These are phyloP conservation scores for Spergularia bocconei DNA, from an alignment of 148 eudicot genomes.

Conservation along the genomic window DNA sequence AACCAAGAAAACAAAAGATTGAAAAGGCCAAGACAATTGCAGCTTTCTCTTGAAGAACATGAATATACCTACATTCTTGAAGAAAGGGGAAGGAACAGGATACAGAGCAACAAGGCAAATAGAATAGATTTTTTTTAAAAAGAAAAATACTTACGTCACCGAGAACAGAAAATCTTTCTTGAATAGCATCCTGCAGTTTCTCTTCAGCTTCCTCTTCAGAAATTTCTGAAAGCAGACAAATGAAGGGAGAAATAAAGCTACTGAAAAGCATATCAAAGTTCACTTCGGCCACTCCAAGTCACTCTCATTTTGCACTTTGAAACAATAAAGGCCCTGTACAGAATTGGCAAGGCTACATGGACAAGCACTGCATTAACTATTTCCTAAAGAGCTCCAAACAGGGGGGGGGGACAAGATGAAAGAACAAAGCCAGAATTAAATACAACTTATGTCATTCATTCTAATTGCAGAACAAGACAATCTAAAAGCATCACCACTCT, in stretches of 20 bases:
- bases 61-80: neutral
- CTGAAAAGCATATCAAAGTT: neutral
- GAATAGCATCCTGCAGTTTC: conserved; percentile 87
- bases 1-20: neutral
- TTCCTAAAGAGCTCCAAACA: neutral
- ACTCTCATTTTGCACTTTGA: neutral
- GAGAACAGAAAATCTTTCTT: conserved; percentile 85
- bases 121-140: neutral
- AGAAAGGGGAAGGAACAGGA: neutral
- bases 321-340: neutral
- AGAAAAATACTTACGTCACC: conserved; percentile 65
- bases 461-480: neutral
- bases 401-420: too few species aligned
- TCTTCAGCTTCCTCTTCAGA: conserved; percentile 98
- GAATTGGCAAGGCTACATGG: neutral
- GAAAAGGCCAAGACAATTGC: neutral
- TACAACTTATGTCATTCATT: neutral
- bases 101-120: neutral
- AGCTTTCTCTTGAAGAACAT: neutral
- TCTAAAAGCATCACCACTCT: neutral
- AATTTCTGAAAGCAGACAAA: conserved; percentile 59
- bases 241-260: neutral
- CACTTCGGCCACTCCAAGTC: neutral
- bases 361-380: neutral
- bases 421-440: neutral